These are phyloP conservation scores for Diplodia seriata DNA, from an alignment of 2,329 filamentous ascomycete genomes.

Conservation along the genomic window DNA sequence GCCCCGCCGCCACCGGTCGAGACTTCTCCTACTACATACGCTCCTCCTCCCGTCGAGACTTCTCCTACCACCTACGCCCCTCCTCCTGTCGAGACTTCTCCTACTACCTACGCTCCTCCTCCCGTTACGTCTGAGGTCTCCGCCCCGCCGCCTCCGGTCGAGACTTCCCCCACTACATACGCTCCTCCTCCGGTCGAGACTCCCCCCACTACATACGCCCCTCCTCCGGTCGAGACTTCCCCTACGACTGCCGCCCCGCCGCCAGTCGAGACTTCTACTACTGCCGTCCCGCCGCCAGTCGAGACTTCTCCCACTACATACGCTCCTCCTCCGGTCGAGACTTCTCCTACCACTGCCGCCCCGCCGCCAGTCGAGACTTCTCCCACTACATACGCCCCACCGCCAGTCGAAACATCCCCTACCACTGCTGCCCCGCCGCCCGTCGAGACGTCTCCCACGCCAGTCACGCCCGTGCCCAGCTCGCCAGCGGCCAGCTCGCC, in stretches of 20 bases:
- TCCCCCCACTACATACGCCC: conserved; percentile 1
- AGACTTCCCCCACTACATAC: background rate
- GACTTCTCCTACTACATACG: background rate
- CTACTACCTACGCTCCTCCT: conserved; percentile 1
- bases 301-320: conserved; percentile 34
- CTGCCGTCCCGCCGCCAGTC: background rate
- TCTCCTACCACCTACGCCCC: conserved; percentile 34
- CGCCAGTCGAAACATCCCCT: background rate
- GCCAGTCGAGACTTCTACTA: conserved; percentile 9
- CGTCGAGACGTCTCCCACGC: background rate
- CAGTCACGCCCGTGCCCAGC: too few species aligned
- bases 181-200: conserved; percentile 2
- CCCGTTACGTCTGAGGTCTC: too few species aligned
- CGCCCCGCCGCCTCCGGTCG: background rate
- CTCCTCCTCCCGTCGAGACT: background rate
- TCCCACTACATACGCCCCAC: background rate
- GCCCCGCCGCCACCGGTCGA: conserved; percentile 9
- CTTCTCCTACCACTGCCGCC: background rate
- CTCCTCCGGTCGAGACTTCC: conserved; percentile 2
- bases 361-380: background rate
- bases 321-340: conserved; percentile 5
- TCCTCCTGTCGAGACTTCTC: conserved; percentile 8
- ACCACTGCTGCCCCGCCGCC: conserved; percentile 7
- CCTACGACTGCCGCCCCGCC: conserved; percentile 9
- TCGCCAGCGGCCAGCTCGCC: conserved; percentile 7